These are phyloP conservation scores for Priceomyces carsonii DNA, from an alignment of 805 yeast genomes.

Conservation along the genomic window DNA sequence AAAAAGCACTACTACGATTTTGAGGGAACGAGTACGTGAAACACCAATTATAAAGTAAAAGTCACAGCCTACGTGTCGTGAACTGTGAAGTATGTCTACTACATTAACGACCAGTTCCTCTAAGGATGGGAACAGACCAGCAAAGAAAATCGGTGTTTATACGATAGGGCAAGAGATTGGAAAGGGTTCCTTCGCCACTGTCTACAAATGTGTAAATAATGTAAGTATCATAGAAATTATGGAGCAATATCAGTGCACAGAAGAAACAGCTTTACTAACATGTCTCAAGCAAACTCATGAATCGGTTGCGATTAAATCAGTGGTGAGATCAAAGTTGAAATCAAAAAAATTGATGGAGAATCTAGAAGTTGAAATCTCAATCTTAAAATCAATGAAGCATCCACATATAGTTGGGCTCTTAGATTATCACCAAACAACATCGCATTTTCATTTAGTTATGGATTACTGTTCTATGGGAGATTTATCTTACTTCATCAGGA, in stretches of 20 bases:
- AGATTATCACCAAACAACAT: constrained; percentile 76
- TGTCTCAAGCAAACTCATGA: constrained; percentile 34
- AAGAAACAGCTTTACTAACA: constrained; percentile 10
- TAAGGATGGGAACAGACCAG: constrained; percentile 3
- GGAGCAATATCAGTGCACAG: too few species aligned
- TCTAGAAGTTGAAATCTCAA: constrained; percentile 88
- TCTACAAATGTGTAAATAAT: constrained; percentile 75
- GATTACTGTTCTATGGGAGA: constrained; percentile 97
- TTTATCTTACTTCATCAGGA: constrained; percentile 80
- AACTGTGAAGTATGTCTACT: constrained; percentile 6
- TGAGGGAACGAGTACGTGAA: too few species aligned
- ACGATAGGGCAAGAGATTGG: constrained; percentile 85
- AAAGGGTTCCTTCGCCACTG: constrained; percentile 93
- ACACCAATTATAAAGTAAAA: too few species aligned
- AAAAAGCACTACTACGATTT: too few species aligned
- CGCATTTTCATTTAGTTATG: constrained; percentile 88
- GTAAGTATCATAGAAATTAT: constrained; percentile 3
- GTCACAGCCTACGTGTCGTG: too few species aligned
- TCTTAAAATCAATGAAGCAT: constrained; percentile 82
- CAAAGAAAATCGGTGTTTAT: constrained; percentile 44
- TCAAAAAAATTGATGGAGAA: constrained; percentile 88
- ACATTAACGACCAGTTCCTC: not conserved
- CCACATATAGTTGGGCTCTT: constrained; percentile 88
- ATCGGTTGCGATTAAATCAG: constrained; percentile 88
- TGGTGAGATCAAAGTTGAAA: constrained; percentile 75